Evolutionary conservation across 176 grass and related monocot species (phyloP), one percentile per base, ranked within the genome.

Genomic region (Cenchrus purpureus): DNA sequence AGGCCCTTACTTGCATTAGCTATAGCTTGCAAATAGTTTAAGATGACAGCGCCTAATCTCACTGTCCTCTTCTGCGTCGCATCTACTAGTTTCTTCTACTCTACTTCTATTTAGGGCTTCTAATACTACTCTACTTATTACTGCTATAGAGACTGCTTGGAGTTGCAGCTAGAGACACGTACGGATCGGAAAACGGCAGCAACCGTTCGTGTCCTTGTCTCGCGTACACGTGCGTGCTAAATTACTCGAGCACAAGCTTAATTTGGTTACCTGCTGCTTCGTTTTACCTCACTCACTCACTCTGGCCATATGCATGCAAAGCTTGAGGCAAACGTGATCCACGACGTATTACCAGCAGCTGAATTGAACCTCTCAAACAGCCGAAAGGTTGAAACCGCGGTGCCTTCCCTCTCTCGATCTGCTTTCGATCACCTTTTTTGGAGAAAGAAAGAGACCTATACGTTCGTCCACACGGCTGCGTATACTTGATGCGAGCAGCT

Each of bases 281-380:
- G 48, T 12, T 17, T 68, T 31, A 84, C 43, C 57, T 43, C 31
- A 37, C 25, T 65, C 15, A 19, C 16, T 59, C 19, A 59, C 19
- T 44, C 31, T 54, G 49, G 48, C 1, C 42, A 71, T 4, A 40
- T 25, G 68, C 68, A 58, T 82, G 79, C 51, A 32, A 70, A 79
- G 52, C 74, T 70, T 11, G 25, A 78, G n/a, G 8, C 8, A 48
- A 78, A 77, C 55, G 64, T 60, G 54, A 71, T 11, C 17, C 53
- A 71, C n/a, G 54, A 71, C 74, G 43, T 31, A 52, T 63, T 45
- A 86, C 76, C 76, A 63, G 45, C 76, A 63, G 45, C 66, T 79
- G 3, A 62, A 20, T 3, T 40, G 37, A 4, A 40, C 37, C 37
- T 40, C 37, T 3, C 37, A 40, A 40, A 4, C 37, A 40, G 1